Evolutionary conservation across 2,329 filamentous ascomycete species (phyloP), one percentile per base, ranked within the genome.

Genomic region (Neonectria hederae): DNA sequence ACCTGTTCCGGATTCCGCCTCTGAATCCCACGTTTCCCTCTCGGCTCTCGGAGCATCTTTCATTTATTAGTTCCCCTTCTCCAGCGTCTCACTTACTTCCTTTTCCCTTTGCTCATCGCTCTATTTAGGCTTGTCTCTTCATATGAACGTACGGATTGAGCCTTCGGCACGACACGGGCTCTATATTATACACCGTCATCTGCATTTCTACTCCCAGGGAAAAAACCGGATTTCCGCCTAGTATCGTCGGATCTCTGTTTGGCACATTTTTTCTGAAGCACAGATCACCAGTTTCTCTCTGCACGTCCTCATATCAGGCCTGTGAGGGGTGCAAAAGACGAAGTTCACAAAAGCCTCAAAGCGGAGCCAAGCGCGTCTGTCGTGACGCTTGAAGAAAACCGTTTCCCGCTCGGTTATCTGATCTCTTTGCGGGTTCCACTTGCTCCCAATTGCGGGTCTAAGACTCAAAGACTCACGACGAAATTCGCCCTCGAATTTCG

Each of bases 301-400:
- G 32, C 35, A 24, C 53, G 26, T 54, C 40, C 13, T n/a, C 35
- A 55, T 24, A 43, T 21, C 30, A 35, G 53, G 38, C 45, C 35
- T 54, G 49, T 19, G 56, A 59, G 54, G 42, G 60, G 49, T n/a
- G 24, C 51, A 54, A 58, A 62, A 49, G 48, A 43, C 49, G 49
- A 54, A 59, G 49, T 54, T 51, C 35, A 42, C 60, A 63, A 63
- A 63, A 54, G 54, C 54, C 60, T 63, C 54, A 63, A 63, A 63
- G 60, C 60, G 60, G 60, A 63, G 54, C 40, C 60, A 35, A 56
- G 28, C 26, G 14, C n/a, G 10, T 30, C 11, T 11, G 48, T 22
- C 28, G 48, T 28, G 19, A 48, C 19, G 19, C 28, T 38, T 35
- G 38, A 46, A 55, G 48, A 43, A 59, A 35, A 24, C 42, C 54